phyloP scores from a whole-genome alignment of 1,284 basidiomycete species.

The Ceratobasidium papillatum region DNA sequence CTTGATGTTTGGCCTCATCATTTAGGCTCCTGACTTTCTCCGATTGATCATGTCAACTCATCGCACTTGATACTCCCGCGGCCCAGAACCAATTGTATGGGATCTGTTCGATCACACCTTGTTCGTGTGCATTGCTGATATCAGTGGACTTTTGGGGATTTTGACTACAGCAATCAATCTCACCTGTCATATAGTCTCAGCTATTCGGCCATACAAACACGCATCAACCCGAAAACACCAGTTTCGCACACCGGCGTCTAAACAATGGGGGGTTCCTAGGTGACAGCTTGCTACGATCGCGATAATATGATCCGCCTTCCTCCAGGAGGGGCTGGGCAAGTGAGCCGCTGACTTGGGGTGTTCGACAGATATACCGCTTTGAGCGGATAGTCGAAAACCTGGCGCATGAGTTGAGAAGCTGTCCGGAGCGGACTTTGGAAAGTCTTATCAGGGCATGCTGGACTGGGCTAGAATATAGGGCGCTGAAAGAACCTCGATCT shows the following conservation, averaged over 20 bases:
- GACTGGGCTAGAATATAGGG: not conserved
- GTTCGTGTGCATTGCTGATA: not conserved
- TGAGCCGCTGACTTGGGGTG: not conserved
- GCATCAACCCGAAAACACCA: not conserved
- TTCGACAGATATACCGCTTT: not conserved
- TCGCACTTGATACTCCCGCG: not conserved
- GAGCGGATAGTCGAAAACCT: not conserved
- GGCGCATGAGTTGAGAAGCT: not conserved
- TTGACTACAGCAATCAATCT: not conserved
- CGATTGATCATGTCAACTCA: not conserved
- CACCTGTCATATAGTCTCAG: constrained; percentile 3
- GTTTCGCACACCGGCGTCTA: not conserved
- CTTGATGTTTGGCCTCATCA: constrained; percentile 12
- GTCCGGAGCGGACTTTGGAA: not conserved
- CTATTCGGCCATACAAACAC: not conserved
- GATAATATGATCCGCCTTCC: not conserved
- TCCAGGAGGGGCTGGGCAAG: too few species aligned
- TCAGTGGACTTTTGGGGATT: not conserved
- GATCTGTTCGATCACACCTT: not conserved
- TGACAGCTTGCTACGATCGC: not conserved
- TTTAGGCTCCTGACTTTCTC: not conserved
- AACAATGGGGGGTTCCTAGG: not conserved
- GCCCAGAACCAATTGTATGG: not conserved
- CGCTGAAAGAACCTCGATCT: not conserved
- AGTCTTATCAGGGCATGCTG: not conserved